Conservation (phyloP, 1,284 basidiomycete species). For the Cerrena zonata region DNA sequence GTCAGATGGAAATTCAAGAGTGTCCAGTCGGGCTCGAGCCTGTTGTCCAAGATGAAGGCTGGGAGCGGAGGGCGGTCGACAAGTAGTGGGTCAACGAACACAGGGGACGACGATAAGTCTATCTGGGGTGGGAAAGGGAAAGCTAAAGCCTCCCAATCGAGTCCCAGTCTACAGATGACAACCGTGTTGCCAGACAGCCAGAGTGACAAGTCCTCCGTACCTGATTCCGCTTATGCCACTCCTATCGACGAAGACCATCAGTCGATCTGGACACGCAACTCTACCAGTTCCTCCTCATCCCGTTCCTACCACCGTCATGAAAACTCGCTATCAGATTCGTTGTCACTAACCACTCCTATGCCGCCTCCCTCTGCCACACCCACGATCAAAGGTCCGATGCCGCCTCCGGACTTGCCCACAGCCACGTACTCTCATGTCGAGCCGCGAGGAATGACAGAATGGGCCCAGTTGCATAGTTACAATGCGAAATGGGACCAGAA, state of each 20-base stretch:
- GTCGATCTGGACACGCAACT: neutral
- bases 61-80: slow-evolving; percentile 11
- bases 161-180: neutral
- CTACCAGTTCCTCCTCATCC: neutral
- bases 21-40: slow-evolving; percentile 39
- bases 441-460: slow-evolving; percentile 53
- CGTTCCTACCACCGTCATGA: neutral
- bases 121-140: slow-evolving; percentile 7
- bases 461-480: slow-evolving; percentile 53
- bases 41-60: slow-evolving; percentile 33
- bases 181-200: neutral
- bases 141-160: neutral
- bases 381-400: slow-evolving; percentile 8
- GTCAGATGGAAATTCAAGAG: slow-evolving; percentile 74
- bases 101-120: neutral
- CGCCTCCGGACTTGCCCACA: slow-evolving; percentile 10
- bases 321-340: slow-evolving; percentile 1
- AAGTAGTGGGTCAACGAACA: slow-evolving; percentile 3
- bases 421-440: slow-evolving; percentile 13
- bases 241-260: neutral
- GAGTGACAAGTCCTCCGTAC: neutral
- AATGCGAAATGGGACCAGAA: slow-evolving; percentile 53
- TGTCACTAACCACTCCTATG: slow-evolving; percentile 2
- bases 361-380: slow-evolving; percentile 10
- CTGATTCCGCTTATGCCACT: neutral